Evolutionary conservation across 73 alveolate genomes (phyloP).

Genomic region (Symbiodinium pilosum): DNA sequence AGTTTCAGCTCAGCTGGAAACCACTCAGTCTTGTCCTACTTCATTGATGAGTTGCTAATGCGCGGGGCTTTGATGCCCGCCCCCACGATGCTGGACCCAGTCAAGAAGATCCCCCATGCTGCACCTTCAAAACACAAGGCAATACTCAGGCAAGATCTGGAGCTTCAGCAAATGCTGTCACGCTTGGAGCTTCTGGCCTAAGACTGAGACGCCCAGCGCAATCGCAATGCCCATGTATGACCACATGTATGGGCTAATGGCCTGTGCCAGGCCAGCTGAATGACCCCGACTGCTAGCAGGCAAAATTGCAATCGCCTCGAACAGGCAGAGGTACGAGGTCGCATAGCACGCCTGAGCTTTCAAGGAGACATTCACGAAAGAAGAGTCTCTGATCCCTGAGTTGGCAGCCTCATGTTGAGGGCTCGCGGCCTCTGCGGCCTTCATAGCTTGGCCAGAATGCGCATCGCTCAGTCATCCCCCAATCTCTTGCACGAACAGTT

Average conservation of each 20-base stretch:
- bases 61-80: constrained; percentile 98
- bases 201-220: constrained; percentile 98
- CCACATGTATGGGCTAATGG: constrained; percentile 97
- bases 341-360: constrained; percentile 48
- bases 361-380: too few species aligned
- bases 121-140: constrained; percentile 38
- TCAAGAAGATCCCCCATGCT: constrained; percentile 99
- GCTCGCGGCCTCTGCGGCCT: neutral
- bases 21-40: neutral
- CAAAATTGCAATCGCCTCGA: constrained; percentile 39
- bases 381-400: too few species aligned
- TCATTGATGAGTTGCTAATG: constrained; percentile 35
- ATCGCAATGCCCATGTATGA: constrained; percentile 99
- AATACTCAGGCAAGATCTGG: neutral
- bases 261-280: neutral
- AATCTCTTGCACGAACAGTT: too few species aligned
- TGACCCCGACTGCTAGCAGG: neutral
- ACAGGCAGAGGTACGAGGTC: constrained; percentile 85
- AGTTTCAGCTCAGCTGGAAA: neutral
- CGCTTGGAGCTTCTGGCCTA: constrained; percentile 96
- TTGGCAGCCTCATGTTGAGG: constrained; percentile 1
- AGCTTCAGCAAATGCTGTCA: neutral
- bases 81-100: constrained; percentile 99
- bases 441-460: too few species aligned
- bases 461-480: too few species aligned